Evolutionary conservation across 2,329 filamentous ascomycete genomes (phyloP), one percentile per base, ranked within the genome.

Genomic region (Fusarium citri): DNA sequence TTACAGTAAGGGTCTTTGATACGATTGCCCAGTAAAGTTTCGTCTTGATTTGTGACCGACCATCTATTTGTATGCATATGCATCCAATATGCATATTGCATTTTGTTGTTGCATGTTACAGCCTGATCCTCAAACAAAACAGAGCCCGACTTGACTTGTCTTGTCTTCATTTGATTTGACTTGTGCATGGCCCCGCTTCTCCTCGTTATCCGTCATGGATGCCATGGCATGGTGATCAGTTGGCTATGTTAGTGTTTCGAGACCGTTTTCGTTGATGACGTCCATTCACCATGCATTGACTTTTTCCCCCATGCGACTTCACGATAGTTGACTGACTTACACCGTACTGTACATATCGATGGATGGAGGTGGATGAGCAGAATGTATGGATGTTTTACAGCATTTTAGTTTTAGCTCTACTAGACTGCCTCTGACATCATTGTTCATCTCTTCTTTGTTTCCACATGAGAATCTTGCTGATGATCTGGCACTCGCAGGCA

Each of bases 401-500:
- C 47, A 25, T 49, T 34, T 50, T 50, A 50, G 47, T 25, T 34
- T 22, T 50, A 31, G 46, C 16, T 43, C 15, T 23, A 25, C 22
- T 43, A 43, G 22, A 43, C n/a, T 25, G 41, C 48, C 31, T 53
- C 31, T 53, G 37, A 53, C 49, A 53, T 53, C 49, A 42, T 53
- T 22, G 16, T 43, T 23, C 41, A 43, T 40, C 25, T 37, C 9
- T 28, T 22, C n/a, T n/a, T 12, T 26, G 58, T 66, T 66, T 62
- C 60, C 60, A 71, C 68, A 48, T 55, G 28, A 54, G 55, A 68
- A 75, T 74, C 70, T 74, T 62, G 58, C 58, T 54, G 58, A 71
- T 71, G 58, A 75, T 75, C 73, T 74, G 58, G 60, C 60, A 47
- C 68, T 65, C 45, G 47, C 41, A 48, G 66, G 69, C 64, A 70